Evolutionary conservation across 305 asterid genomes (phyloP).

Genomic region (Fraxinus sp.): DNA sequence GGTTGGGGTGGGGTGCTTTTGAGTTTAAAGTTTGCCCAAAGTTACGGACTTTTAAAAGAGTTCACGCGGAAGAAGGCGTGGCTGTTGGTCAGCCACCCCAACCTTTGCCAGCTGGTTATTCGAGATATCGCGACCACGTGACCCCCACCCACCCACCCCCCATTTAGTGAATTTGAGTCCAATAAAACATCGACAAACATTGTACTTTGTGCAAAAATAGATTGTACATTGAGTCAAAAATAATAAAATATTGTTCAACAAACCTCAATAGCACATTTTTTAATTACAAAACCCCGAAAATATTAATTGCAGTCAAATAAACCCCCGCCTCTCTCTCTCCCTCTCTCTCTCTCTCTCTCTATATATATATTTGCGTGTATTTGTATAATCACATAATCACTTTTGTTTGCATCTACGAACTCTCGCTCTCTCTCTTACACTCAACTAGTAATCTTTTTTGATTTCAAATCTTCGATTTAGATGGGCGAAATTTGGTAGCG

Average conservation of each 20-base stretch:
- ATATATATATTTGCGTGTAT: background rate
- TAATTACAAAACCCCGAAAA: constrained; percentile 20
- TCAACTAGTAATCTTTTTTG: background rate
- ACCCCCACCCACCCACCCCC: constrained; percentile 1
- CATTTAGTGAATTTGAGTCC: background rate
- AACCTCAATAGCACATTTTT: background rate
- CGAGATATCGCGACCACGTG: constrained; percentile 44
- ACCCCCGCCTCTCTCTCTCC: constrained; percentile 45
- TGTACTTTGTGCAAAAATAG: background rate
- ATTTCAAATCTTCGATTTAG: constrained; percentile 21
- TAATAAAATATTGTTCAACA: background rate
- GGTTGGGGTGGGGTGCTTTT: background rate
- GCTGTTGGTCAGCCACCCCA: constrained; percentile 51
- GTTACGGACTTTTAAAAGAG: constrained; percentile 19
- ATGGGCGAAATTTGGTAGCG: constrained; percentile 32
- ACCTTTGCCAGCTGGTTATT: constrained; percentile 55
- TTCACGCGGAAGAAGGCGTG: constrained; percentile 53
- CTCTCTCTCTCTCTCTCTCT: background rate
- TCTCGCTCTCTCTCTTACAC: constrained; percentile 21
- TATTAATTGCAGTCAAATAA: constrained; percentile 32
- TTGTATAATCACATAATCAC: background rate
- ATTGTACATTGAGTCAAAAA: background rate
- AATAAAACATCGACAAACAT: background rate
- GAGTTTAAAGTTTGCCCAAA: constrained; percentile 19
- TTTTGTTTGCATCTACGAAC: constrained; percentile 25